Evolutionary conservation across 345 rosid genomes (phyloP).

Genomic region (Melaleuca alternifolia): DNA sequence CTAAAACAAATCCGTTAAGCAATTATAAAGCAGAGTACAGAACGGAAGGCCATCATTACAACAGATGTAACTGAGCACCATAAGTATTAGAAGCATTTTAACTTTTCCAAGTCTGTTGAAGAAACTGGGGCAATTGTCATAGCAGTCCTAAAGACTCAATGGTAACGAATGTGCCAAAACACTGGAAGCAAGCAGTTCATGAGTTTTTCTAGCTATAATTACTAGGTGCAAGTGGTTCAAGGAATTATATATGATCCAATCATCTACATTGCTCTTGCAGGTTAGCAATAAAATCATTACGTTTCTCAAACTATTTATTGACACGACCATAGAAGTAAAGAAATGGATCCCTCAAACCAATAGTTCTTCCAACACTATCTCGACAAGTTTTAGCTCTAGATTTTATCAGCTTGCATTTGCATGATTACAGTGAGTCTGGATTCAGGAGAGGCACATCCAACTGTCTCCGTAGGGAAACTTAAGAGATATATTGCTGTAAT

Average conservation of each 20-base stretch:
- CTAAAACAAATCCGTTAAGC: constrained; percentile 26
- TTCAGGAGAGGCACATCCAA: neutral
- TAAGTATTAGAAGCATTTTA: neutral
- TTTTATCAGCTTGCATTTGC: neutral
- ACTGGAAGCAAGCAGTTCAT: neutral
- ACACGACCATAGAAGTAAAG: neutral
- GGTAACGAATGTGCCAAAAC: neutral
- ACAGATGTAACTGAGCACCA: neutral
- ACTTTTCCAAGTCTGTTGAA: neutral
- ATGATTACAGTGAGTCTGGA: neutral
- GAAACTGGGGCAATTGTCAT: neutral
- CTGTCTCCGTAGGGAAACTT: neutral
- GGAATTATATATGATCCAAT: neutral
- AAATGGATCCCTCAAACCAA: neutral
- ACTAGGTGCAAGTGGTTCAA: neutral
- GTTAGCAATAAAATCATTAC: neutral
- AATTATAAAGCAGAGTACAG: constrained; percentile 2
- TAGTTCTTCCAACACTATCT: neutral
- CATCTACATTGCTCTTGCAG: neutral
- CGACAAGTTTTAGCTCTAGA: neutral
- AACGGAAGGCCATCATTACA: neutral
- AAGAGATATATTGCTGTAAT: neutral
- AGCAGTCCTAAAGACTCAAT: neutral
- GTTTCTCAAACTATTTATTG: neutral
- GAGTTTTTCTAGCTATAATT: neutral